Percentiles rank a stretch among this genome's conserved stretches.
Evolutionary conservation across 352 stramenopile species (phyloP).

Genomic region (Phytopythium delawarense): DNA sequence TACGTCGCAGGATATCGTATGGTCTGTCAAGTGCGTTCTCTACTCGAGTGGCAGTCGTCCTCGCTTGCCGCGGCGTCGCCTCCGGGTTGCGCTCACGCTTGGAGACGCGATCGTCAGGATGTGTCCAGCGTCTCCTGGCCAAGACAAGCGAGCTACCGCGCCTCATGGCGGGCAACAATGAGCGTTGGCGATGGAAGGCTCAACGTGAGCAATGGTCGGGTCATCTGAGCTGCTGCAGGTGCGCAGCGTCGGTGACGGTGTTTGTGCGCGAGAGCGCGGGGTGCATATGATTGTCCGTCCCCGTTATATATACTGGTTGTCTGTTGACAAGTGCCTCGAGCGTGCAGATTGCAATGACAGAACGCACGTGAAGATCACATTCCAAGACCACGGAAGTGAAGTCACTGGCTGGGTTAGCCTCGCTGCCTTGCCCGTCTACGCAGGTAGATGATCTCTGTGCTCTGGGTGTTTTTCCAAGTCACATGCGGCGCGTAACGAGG

Average conservation of each 20-base stretch:
- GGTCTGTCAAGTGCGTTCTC: background rate
- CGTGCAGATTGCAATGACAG: background rate
- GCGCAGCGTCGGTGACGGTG: background rate
- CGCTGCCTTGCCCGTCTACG: background rate
- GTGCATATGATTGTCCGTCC: background rate
- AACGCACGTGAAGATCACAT: background rate
- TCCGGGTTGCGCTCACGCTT: background rate
- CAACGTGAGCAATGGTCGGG: background rate
- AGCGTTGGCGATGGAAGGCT: background rate
- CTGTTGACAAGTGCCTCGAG: slow-evolving; percentile 1
- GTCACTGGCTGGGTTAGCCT: too few relatives aligned
- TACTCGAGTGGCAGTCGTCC: background rate
- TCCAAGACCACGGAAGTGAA: background rate
- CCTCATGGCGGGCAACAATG: background rate
- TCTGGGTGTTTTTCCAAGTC: background rate
- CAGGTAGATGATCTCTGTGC: background rate
- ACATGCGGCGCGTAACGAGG: background rate
- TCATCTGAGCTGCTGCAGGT: background rate
- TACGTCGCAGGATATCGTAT: background rate
- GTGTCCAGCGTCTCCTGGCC: background rate
- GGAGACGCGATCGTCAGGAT: background rate
- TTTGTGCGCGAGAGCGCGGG: background rate
- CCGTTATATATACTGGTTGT: background rate
- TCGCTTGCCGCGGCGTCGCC: background rate
- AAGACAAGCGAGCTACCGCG: background rate